Evolutionary conservation across 129 eudicot species (phyloP), one percentile per base, ranked within the genome.

Genomic region (Centaurea solstitialis): DNA sequence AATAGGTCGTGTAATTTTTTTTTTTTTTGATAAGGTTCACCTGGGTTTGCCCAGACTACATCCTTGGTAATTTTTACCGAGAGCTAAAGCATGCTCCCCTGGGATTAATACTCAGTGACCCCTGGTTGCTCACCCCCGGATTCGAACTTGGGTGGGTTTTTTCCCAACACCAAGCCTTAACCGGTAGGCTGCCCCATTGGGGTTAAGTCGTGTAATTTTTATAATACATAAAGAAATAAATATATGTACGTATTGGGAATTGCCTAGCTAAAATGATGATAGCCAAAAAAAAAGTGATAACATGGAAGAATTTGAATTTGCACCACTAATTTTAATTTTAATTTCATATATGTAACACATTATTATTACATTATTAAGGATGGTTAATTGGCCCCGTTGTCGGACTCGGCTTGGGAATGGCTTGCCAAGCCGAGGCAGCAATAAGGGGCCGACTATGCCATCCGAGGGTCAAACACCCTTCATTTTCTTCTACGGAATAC

Each of bases 371-470:
- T 76, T 41, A 70, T 68, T 15, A 43, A 76, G 74, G 68, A 61
- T 70, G 87, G 73, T 40, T 50, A 53, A 79, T 68, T 0, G 20
- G 1, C 72, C 83, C 80, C 7, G 20, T 69, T 53, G 50, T 11
- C 3, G 18, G 24, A 1, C 71, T 80, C 50, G 79, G 72, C 53
- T 82, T 81, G 59, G 86, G 71, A 64, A 66, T 76, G 12, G 76
- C 80, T 67, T 86, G 89, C 98, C 98, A 94, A 69, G 97, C 97
- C 39, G 98, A 94, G 13, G 98, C 94, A 4, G 95, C 90, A 81
- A 94, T 80, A 70, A 94, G 89, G 20, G 97, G 91, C 77, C 97
- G 87, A 57, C 86, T 88, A 76, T 91, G 97, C 98, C 98, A 91
- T 59, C 98, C 95, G 0, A 94, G 79, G 10, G 90, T 94, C 83